Base-by-base conservation (phyloP, 805 yeast species). In the Starmerella roubikii region DNA sequence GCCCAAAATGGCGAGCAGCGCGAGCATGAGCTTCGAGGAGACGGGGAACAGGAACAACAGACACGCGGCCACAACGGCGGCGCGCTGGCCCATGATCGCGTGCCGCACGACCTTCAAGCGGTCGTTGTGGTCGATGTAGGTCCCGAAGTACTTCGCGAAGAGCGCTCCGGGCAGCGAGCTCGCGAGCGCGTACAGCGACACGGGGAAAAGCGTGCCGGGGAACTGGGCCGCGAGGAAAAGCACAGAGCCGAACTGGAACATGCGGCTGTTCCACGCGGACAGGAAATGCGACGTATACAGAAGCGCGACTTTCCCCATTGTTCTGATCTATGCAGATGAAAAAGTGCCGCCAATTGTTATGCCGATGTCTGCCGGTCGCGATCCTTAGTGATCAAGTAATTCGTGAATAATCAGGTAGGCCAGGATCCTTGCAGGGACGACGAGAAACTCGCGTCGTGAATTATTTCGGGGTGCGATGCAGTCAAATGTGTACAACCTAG, bases 261-360 rank as follows among this genome's bases (percentile, higher is more conserved):
- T 52, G 8, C 67, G 52, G 18, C 59, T 47, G 45, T 63, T 63
- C 65, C 66, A 62, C 12, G 63, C 55, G 17, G 61, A 62, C 10
- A 62, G 50, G 16, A 48, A 45, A 39, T 62, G 67, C 3, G 65
- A 61, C 8, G 54, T 33, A 42, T 58, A 60, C 13, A 55, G 43
- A 4, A 39, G 38, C 4, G 19, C 25, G 6, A 30, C 40, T 22
- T 40, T 30, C 26, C 32, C 13, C 38, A 35, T 34, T 15, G 16
- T 30, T 8, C n/a, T n/a, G n/a, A n/a, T n/a, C n/a, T n/a, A n/a
- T n/a, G n/a, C n/a, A n/a, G n/a, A n/a, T n/a, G n/a, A n/a, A n/a
- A n/a, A n/a, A n/a, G n/a, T n/a, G n/a, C n/a, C n/a, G n/a, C n/a
- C n/a, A n/a, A n/a, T n/a, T n/a, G n/a, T n/a, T n/a, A n/a, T n/a